Evolutionary conservation across 345 rosid species (phyloP).

Genomic region (Populus tremula): DNA sequence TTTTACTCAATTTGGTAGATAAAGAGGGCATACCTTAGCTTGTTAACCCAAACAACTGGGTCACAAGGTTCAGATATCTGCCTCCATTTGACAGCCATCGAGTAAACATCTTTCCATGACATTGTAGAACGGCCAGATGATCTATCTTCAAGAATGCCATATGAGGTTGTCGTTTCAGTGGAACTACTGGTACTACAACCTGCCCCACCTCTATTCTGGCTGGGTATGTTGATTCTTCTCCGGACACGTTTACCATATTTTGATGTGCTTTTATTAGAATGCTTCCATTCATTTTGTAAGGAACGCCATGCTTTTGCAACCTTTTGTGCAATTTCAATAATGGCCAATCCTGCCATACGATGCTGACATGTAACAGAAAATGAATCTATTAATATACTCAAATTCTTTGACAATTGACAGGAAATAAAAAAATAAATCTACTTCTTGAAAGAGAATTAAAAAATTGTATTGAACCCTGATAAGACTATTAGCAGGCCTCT

Average conservation of each 20-base stretch:
- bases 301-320: conserved; percentile 92
- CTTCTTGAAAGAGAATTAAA: not conserved
- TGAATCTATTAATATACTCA: conserved; percentile 12
- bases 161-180: conserved; percentile 59
- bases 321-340: conserved; percentile 82
- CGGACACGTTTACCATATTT: conserved; percentile 65
- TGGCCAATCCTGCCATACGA: conserved; percentile 98
- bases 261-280: conserved; percentile 48
- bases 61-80: conserved; percentile 99
- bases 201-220: conserved; percentile 96
- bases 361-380: conserved; percentile 56
- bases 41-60: conserved; percentile 96
- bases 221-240: conserved; percentile 64
- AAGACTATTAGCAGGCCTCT: conserved; percentile 2
- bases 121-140: conserved; percentile 52
- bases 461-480: not conserved
- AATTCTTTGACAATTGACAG: not conserved
- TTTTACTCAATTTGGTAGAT: not conserved
- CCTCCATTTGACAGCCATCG: conserved; percentile 90
- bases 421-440: conserved; percentile 7
- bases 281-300: conserved; percentile 66
- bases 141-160: conserved; percentile 61
- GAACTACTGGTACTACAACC: conserved; percentile 89
- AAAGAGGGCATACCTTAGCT: conserved; percentile 54
- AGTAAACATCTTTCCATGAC: conserved; percentile 86